phyloP scores from a whole-genome alignment of 805 yeast species.

The Ogataea saltuana region DNA sequence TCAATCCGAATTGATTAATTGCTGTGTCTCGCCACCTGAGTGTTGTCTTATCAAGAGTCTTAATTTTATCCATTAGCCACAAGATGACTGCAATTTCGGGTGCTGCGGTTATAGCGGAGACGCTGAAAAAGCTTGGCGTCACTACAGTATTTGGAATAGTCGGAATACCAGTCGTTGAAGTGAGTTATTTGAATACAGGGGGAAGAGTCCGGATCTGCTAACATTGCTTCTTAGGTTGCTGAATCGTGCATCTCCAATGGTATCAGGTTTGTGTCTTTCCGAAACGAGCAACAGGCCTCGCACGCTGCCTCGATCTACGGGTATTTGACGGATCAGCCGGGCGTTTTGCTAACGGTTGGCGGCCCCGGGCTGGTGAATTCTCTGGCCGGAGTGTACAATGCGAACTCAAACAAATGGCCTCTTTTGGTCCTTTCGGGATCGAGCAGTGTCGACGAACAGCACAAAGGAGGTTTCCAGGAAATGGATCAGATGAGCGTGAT shows the following conservation, averaged over 20 bases:
- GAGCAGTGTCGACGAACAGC: slow-evolving; percentile 45
- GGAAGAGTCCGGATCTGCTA: not conserved
- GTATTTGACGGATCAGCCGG: slow-evolving; percentile 62
- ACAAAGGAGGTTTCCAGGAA: slow-evolving; percentile 72
- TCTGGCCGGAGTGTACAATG: slow-evolving; percentile 63
- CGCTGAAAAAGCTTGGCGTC: slow-evolving; percentile 52
- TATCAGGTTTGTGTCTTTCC: slow-evolving; percentile 56
- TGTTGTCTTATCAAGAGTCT: no score
- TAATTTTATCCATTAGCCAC: not conserved
- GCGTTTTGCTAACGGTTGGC: slow-evolving; percentile 69
- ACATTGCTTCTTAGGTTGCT: slow-evolving; percentile 40
- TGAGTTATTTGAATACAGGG: slow-evolving; percentile 20
- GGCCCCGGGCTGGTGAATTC: slow-evolving; percentile 77
- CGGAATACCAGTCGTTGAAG: slow-evolving; percentile 74
- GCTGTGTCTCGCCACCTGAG: no score
- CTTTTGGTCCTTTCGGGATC: slow-evolving; percentile 67
- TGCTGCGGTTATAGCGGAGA: slow-evolving; percentile 48
- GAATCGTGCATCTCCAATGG: slow-evolving; percentile 57
- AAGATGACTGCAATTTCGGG: slow-evolving; percentile 32
- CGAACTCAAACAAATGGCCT: slow-evolving; percentile 65
- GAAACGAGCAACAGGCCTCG: slow-evolving; percentile 75
- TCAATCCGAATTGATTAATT: no score
- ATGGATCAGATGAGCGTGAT: slow-evolving; percentile 60
- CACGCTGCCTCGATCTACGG: slow-evolving; percentile 77
- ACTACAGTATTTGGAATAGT: slow-evolving; percentile 66